Conservation (phyloP, 257 asterid species). For the Haberlea rhodopensis region DNA sequence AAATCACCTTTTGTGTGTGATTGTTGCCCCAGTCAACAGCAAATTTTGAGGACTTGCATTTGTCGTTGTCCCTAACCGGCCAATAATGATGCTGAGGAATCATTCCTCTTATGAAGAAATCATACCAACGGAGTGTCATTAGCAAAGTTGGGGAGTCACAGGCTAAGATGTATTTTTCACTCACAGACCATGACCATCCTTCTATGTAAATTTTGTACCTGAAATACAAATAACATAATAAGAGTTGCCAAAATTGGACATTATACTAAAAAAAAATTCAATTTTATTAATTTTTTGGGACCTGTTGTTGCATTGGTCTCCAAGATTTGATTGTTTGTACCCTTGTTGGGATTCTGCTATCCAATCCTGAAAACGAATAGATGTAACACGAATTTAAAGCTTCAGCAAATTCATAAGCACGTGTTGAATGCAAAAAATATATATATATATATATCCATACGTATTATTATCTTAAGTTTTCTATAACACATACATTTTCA, state of each 20-base stretch:
- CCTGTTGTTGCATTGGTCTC: conserved; percentile 67
- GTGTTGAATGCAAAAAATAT: neutral
- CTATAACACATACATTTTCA: no score
- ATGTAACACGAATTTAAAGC: neutral
- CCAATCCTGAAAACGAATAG: conserved; percentile 53
- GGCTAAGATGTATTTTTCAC: conserved; percentile 81
- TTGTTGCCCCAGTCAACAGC: conserved; percentile 90
- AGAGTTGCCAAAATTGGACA: conserved; percentile 6
- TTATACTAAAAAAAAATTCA: no score
- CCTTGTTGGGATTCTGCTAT: conserved; percentile 47
- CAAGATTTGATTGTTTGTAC: conserved; percentile 52
- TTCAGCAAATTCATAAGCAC: conserved; percentile 10
- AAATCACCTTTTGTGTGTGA: conserved; percentile 53
- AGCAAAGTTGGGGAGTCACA: conserved; percentile 73
- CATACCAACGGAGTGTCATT: conserved; percentile 62
- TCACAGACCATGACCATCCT: conserved; percentile 88
- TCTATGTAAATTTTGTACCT: conserved; percentile 88
- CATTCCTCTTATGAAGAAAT: conserved; percentile 79
- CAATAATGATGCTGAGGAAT: conserved; percentile 73
- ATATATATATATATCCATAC: neutral
- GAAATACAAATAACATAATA: conserved; percentile 14
- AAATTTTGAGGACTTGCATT: conserved; percentile 74
- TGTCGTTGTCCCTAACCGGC: conserved; percentile 64
- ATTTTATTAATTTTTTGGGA: no score
- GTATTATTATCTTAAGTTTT: no score